These are phyloP conservation scores for Geum urbanum DNA, from an alignment of 306 rosid genomes.

Conservation along the genomic window DNA sequence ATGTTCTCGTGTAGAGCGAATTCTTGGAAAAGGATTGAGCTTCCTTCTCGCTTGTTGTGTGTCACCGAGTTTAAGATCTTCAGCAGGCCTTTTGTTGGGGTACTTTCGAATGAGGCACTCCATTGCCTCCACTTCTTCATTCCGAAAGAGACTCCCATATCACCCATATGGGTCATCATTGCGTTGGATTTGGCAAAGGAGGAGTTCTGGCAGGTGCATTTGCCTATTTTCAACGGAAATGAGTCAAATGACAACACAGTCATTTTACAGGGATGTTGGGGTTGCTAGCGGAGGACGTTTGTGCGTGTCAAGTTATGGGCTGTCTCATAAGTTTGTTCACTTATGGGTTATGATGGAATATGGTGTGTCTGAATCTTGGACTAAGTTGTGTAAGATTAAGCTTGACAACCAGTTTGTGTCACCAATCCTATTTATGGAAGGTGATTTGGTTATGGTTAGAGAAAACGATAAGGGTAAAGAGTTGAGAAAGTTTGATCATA, in stretches of 20 bases:
- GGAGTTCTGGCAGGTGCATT: not conserved
- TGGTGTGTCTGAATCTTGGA: not conserved
- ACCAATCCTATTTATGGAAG: not conserved
- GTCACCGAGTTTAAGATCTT: too few species aligned
- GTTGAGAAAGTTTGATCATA: not conserved
- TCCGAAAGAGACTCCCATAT: too few species aligned
- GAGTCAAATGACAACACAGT: too few species aligned
- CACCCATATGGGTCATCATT: not conserved
- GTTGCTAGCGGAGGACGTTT: not conserved
- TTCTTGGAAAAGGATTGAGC: too few species aligned
- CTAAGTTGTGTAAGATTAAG: not conserved
- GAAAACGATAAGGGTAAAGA: too few species aligned
- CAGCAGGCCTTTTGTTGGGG: too few species aligned
- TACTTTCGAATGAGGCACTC: not conserved
- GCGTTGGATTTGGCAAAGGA: not conserved
- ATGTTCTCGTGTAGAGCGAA: too few species aligned
- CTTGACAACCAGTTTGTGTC: not conserved
- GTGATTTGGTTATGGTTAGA: not conserved
- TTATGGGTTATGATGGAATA: not conserved
- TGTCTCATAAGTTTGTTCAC: too few species aligned
- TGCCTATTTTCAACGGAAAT: not conserved
- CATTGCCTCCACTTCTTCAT: too few species aligned
- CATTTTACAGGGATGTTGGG: not conserved
- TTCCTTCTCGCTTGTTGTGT: too few species aligned
- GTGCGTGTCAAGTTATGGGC: not conserved